A percentile compares a stretch with the other conserved stretches of the same genome.
These are phyloP conservation scores for Boletus hoseneyae DNA, from an alignment of 1,284 basidiomycete species.

Conservation along the genomic window DNA sequence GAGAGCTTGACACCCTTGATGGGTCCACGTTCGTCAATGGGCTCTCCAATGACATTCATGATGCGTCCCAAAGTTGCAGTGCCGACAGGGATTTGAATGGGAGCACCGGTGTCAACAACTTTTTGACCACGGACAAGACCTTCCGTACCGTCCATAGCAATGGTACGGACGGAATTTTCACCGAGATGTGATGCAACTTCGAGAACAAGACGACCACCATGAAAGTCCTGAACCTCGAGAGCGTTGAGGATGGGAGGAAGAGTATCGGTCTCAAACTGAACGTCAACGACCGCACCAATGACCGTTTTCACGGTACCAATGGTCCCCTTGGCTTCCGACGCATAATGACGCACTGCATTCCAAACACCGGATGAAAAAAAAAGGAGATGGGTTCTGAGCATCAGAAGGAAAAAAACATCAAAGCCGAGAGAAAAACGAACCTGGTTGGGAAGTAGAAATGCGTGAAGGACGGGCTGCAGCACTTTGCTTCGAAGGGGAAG, in stretches of 20 bases:
- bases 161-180: constrained; percentile 97
- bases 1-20: constrained; percentile 91
- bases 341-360: constrained; percentile 77
- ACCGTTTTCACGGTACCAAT: constrained; percentile 88
- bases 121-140: constrained; percentile 99
- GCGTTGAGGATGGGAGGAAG: constrained; percentile 98
- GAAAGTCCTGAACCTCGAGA: constrained; percentile 93
- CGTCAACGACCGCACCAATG: constrained; percentile 99
- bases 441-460: constrained; percentile 31
- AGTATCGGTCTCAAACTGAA: constrained; percentile 87
- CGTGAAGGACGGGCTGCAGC: constrained; percentile 34
- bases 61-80: constrained; percentile 93
- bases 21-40: constrained; percentile 98
- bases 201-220: constrained; percentile 90
- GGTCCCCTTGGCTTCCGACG: constrained; percentile 76
- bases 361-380: constrained; percentile 18
- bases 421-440: constrained; percentile 19
- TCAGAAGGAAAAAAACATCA: constrained; percentile 13
- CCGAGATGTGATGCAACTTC: constrained; percentile 97
- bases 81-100: constrained; percentile 96
- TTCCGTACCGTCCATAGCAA: constrained; percentile 99
- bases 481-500: constrained; percentile 37
- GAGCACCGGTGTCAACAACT: constrained; percentile 94
- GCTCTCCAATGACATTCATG: constrained; percentile 99
- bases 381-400: constrained; percentile 17